These are phyloP conservation scores for Bacidia rubella DNA, from an alignment of 495 filamentous ascomycete species.

Conservation along the genomic window DNA sequence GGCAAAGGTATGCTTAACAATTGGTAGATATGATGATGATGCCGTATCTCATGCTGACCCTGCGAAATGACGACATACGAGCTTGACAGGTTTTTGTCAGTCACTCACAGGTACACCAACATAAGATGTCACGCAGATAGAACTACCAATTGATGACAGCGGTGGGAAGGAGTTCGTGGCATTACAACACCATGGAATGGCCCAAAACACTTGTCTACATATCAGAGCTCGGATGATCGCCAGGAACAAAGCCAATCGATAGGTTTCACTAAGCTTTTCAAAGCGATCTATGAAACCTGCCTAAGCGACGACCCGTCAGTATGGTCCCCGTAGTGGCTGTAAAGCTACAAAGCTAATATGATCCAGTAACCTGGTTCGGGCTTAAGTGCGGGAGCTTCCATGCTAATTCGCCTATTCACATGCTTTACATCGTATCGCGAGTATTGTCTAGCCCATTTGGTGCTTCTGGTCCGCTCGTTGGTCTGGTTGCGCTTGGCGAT, in stretches of 20 bases:
- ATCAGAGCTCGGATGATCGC: background rate
- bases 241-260: background rate
- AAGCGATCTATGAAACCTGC: background rate
- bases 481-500: background rate
- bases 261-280: background rate
- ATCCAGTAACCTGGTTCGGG: background rate
- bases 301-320: background rate
- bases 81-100: no score
- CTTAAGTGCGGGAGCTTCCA: background rate
- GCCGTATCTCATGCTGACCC: background rate
- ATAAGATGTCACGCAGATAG: no score
- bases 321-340: background rate
- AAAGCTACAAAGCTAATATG: background rate
- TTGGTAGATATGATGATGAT: background rate
- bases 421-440: background rate
- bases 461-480: background rate
- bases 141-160: no score
- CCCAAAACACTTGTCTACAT: no score
- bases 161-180: no score
- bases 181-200: no score
- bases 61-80: background rate
- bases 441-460: background rate
- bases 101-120: no score
- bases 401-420: background rate
- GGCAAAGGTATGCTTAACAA: background rate